Evolutionary conservation across 371 early-diverging fungal species (phyloP).

Genomic region (Dichotomocladium elegans): DNA sequence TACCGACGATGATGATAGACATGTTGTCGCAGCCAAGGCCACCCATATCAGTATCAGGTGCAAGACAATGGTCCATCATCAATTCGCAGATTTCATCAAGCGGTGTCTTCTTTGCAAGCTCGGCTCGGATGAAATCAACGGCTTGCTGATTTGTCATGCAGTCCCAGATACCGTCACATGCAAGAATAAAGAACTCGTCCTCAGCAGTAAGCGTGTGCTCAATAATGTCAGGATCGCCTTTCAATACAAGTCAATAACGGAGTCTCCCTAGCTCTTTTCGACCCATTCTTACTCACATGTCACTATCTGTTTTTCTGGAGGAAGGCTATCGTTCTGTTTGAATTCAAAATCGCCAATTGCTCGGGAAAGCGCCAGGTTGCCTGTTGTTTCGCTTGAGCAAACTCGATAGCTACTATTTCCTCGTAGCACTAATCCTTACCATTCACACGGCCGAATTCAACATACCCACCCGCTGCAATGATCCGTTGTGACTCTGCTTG

Average conservation of each 20-base stretch:
- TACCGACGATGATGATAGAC: constrained; percentile 90
- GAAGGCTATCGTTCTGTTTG: constrained; percentile 73
- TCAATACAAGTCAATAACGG: background rate
- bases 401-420: too few species aligned
- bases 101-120: constrained; percentile 53
- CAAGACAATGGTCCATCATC: constrained; percentile 90
- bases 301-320: constrained; percentile 89
- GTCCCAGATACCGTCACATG: constrained; percentile 98
- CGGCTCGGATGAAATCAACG: constrained; percentile 72
- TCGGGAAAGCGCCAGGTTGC: constrained; percentile 92
- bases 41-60: constrained; percentile 77
- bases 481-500: constrained; percentile 82
- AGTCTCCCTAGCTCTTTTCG: background rate
- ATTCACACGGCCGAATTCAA: constrained; percentile 95
- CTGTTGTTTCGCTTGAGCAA: constrained; percentile 18
- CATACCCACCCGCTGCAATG: constrained; percentile 89
- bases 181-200: constrained; percentile 92
- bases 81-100: constrained; percentile 77
- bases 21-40: constrained; percentile 98
- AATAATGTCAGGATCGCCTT: constrained; percentile 80
- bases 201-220: constrained; percentile 56
- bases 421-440: too few species aligned
- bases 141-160: constrained; percentile 91
- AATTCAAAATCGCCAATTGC: constrained; percentile 98
- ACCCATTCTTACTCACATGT: constrained; percentile 53